These are phyloP conservation scores for Coemansia sp. DNA, from an alignment of 192 early-diverging fungal species.

Conservation along the genomic window DNA sequence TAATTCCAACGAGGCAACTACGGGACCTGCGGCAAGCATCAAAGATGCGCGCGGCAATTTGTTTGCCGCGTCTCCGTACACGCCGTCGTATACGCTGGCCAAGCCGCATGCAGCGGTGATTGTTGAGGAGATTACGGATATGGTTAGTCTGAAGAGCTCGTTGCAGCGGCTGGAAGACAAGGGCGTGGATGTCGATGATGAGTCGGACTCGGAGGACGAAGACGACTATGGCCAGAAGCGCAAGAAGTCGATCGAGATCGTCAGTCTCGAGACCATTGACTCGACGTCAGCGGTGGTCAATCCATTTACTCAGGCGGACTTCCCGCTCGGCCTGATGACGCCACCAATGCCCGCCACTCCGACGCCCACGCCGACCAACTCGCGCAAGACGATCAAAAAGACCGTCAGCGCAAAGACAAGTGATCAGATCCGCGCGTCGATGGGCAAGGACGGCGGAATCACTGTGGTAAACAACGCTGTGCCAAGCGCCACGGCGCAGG, in stretches of 20 bases:
- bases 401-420: slow-evolving; percentile 14
- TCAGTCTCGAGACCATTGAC: slow-evolving; percentile 45
- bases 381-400: slow-evolving; percentile 44
- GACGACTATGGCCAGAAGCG: slow-evolving; percentile 38
- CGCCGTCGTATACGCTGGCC: slow-evolving; percentile 50
- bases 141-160: slow-evolving; percentile 45
- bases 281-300: slow-evolving; percentile 41
- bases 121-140: slow-evolving; percentile 46
- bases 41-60: slow-evolving; percentile 50
- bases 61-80: slow-evolving; percentile 47
- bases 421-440: slow-evolving; percentile 31
- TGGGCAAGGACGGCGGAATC: slow-evolving; percentile 49
- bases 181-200: slow-evolving; percentile 35
- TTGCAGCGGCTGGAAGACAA: slow-evolving; percentile 38
- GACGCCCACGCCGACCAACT: slow-evolving; percentile 3
- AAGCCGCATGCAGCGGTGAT: slow-evolving; percentile 49
- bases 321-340: slow-evolving; percentile 50
- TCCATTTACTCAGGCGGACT: slow-evolving; percentile 46
- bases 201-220: slow-evolving; percentile 24
- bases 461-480: slow-evolving; percentile 32
- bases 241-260: slow-evolving; percentile 31
- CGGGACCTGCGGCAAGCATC: slow-evolving; percentile 42
- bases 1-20: slow-evolving; percentile 23
- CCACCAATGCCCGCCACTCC: slow-evolving; percentile 15
- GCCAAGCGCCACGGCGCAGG: slow-evolving; percentile 2